Conservation (phyloP, 2,329 filamentous ascomycete genomes). For the Epichloe sibirici region DNA sequence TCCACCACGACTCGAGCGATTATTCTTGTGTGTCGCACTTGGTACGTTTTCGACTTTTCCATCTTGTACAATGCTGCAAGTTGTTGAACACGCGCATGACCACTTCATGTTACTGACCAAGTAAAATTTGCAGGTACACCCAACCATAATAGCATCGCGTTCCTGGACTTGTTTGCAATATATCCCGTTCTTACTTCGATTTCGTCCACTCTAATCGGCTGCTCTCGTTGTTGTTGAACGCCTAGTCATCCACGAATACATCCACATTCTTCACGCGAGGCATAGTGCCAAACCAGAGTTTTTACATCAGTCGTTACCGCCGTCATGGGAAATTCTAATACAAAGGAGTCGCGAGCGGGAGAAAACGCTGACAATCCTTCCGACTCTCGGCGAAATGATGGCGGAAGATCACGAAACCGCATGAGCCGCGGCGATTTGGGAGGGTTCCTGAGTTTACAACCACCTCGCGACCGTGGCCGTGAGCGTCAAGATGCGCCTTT, state of each 20-base stretch:
- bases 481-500: slow-evolving; percentile 30
- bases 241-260: neutral
- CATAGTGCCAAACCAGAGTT: too few species aligned
- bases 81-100: neutral
- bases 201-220: too few species aligned
- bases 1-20: neutral
- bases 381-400: slow-evolving; percentile 9
- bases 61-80: neutral
- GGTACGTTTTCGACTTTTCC: neutral
- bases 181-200: neutral
- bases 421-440: slow-evolving; percentile 33
- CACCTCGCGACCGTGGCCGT: slow-evolving; percentile 24
- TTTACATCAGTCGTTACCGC: neutral
- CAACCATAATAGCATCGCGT: neutral
- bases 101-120: neutral
- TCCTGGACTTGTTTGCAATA: neutral
- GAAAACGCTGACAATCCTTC: slow-evolving; percentile 11
- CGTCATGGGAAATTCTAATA: slow-evolving; percentile 27
- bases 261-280: too few species aligned
- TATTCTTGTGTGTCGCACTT: neutral
- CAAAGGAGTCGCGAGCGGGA: slow-evolving; percentile 25
- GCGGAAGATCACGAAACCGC: slow-evolving; percentile 15
- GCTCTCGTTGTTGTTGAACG: neutral
- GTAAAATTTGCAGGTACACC: neutral
- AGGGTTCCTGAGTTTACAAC: slow-evolving; percentile 31